A percentile compares a stretch with the other conserved stretches of the same genome.
phyloP scores from a whole-genome alignment of 768 basidiomycete genomes.

The Exsudoporus frostii region DNA sequence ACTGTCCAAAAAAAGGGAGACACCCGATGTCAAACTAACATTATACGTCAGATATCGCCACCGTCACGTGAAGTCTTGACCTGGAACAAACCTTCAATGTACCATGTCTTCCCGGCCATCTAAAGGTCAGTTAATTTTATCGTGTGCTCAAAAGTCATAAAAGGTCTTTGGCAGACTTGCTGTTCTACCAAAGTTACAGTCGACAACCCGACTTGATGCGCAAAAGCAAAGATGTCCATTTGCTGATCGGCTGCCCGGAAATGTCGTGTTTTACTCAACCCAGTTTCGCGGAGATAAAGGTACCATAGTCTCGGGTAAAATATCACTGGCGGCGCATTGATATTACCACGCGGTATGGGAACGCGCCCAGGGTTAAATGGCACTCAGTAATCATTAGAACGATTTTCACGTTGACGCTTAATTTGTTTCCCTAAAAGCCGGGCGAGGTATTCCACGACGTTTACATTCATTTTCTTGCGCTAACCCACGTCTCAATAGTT shows the following conservation, averaged over 20 bases:
- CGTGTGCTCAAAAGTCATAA: background rate
- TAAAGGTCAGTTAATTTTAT: background rate
- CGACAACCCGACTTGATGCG: background rate
- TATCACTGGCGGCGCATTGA: background rate
- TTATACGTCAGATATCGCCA: background rate
- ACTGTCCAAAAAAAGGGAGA: too few relatives aligned
- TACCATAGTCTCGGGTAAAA: background rate
- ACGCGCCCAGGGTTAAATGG: background rate
- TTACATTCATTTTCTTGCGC: background rate
- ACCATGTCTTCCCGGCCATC: background rate
- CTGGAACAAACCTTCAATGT: background rate
- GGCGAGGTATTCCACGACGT: conserved; percentile 3
- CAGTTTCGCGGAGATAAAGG: conserved; percentile 28
- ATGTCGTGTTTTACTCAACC: background rate
- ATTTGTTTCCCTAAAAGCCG: conserved; percentile 4
- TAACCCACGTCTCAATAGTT: conserved; percentile 6
- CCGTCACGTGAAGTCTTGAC: too few relatives aligned
- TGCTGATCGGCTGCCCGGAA: conserved; percentile 10
- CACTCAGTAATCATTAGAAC: background rate
- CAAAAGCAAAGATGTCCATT: background rate
- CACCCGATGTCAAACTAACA: too few relatives aligned
- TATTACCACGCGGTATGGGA: conserved; percentile 18
- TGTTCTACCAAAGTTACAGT: background rate
- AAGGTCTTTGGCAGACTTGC: background rate
- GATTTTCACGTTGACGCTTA: conserved; percentile 1